Evolutionary conservation across 202 grass and related monocot species (phyloP), one percentile per base, ranked within the genome.

Genomic region (Digitaria exilis): DNA sequence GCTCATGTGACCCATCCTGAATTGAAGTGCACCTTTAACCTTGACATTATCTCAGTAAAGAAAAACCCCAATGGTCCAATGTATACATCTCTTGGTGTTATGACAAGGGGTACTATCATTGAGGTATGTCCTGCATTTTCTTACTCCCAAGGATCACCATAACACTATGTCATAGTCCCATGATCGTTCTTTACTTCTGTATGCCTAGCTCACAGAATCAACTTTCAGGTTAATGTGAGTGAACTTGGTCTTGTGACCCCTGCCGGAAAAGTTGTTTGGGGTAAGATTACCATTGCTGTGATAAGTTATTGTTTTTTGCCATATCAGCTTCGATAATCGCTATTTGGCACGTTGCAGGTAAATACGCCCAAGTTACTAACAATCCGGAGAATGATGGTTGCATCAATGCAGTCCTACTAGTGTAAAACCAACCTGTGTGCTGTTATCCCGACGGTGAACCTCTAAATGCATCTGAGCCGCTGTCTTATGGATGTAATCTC

Each of bases 191-290:
- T 41, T 60, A 25, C 21, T 76, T 37, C 11, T 7, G 14, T 59
- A 19, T 25, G 2, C 26, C 21, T 34, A 54, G 29, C 72, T 71
- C 29, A 73, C 42, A 82, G n/a, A 34, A 12, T 13, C 15, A 72
- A 77, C 39, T 79, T 85, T 81, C 73, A 91, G 86, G 92, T 94
- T 42, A 89, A 91, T 80, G 92, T 94, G 41, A 94, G 92, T 34
- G 92, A 94, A 68, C 89, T 94, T 72, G 92, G 92, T 85, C 86
- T 94, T 48, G 89, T 94, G 61, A 94, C 92, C 55, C 92, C 89
- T 2, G 92, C 92, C 61, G 92, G 92, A 85, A 94, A 94, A 85
- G 86, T 91, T 80, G 89, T 94, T 25, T 94, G 92, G 92, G 89
- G 92, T 94, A 70, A 89, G 84, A 35, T 77, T 61, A 61, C 48